These are phyloP conservation scores for Spergularia bocconei DNA, from an alignment of 148 eudicot species.

Conservation along the genomic window DNA sequence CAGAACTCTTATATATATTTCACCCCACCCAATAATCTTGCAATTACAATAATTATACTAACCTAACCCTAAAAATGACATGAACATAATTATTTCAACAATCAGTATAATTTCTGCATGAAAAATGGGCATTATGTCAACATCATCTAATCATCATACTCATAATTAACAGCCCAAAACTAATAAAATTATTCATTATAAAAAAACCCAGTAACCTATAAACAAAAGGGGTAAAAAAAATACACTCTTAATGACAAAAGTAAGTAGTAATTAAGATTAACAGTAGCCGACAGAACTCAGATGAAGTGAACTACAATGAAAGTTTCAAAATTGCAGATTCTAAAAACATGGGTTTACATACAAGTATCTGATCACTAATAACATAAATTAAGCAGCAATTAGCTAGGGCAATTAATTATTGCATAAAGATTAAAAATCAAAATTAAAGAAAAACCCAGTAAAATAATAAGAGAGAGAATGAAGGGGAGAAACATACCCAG, in stretches of 20 bases:
- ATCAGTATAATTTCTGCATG: background rate
- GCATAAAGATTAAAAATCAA: background rate
- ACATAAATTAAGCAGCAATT: background rate
- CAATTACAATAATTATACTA: background rate
- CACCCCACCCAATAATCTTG: background rate
- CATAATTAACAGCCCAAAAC: background rate
- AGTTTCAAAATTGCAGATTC: background rate
- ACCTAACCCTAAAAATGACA: background rate
- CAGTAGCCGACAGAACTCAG: background rate
- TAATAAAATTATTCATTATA: no score
- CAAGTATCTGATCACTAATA: background rate
- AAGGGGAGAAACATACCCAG: conserved; percentile 23
- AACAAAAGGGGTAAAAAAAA: background rate
- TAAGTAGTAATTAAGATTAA: background rate
- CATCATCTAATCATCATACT: no score
- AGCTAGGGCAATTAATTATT: background rate
- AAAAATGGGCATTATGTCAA: background rate
- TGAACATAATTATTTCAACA: background rate
- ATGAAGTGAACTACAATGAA: background rate
- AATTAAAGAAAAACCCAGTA: background rate
- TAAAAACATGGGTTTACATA: background rate
- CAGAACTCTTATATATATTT: background rate
- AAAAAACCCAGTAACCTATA: background rate
- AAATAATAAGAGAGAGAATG: background rate
- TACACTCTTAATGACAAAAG: background rate